Evolutionary conservation across 306 rosid species (phyloP), one percentile per base, ranked within the genome.

Genomic region (Morella rubra): DNA sequence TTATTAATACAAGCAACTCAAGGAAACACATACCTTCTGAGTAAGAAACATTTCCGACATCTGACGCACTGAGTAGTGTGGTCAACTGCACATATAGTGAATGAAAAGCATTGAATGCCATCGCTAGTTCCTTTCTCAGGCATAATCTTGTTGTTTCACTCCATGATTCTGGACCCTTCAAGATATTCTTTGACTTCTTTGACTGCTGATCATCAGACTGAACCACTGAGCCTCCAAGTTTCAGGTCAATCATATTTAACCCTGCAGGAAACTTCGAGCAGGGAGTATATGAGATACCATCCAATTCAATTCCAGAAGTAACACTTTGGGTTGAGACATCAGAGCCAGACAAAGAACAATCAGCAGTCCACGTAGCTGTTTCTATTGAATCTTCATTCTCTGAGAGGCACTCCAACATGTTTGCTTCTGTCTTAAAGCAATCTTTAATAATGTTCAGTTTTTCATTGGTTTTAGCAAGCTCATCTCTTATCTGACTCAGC

Each of bases 321-420:
- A 58, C 86, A 80, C 81, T 80, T 76, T 81, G 86, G 22, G 81
- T 75, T 77, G 95, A 89, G 54, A 77, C 69, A 72, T 85, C 95
- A 56, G 90, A 90, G 81, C 85, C 53, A 61, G 96, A 90, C 60
- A 59, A 67, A 54, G 97, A 86, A 80, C 83, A 82, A 79, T 87
- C 97, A 56, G 84, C 49, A 71, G 87, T 89, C 81, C 79, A 86
- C 52, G 81, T 84, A 84, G 87, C 95, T 60, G 80, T 85, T 82
- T 82, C 84, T 45, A 73, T 60, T 52, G 81, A 61, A 71, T 85
- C 83, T 65, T 73, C 85, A 55, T 78, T 74, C 44, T 40, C 75
- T 47, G 73, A 61, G 71, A 75, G 77, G 76, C 76, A 73, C 32
- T 77, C 81, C 45, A 65, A 78, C 52, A 65, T 55, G 65, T 83